Evolutionary conservation across 2,329 filamentous ascomycete species (phyloP).

Genomic region (Zasmidium cellare): DNA sequence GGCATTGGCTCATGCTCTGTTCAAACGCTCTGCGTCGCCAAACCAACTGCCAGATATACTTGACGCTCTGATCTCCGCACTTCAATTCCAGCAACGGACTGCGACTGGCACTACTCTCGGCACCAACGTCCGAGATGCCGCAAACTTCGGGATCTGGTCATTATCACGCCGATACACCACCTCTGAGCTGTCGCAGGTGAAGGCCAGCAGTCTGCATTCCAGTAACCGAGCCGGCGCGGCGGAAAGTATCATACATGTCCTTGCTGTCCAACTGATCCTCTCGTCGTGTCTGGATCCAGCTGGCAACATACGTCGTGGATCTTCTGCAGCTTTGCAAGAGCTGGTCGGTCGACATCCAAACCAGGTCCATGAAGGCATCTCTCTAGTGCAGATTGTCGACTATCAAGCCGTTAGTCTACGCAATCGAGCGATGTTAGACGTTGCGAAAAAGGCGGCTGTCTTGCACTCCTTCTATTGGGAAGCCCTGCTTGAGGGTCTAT

Average conservation of each 20-base stretch:
- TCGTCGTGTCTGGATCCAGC: conserved; percentile 84
- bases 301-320: conserved; percentile 88
- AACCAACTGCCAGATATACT: conserved; percentile 71
- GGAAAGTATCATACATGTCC: conserved; percentile 54
- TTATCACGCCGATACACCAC: conserved; percentile 85
- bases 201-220: conserved; percentile 30
- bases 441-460: conserved; percentile 67
- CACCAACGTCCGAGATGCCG: conserved; percentile 88
- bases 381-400: conserved; percentile 84
- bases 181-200: conserved; percentile 67
- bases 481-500: conserved; percentile 67
- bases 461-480: conserved; percentile 65
- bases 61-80: conserved; percentile 72
- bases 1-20: conserved; percentile 82
- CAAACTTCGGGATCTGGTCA: conserved; percentile 95
- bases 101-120: conserved; percentile 83
- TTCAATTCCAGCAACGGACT: conserved; percentile 86
- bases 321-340: conserved; percentile 92
- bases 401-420: conserved; percentile 92
- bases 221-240: conserved; percentile 3
- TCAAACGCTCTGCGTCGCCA: conserved; percentile 75
- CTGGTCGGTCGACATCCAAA: conserved; percentile 90
- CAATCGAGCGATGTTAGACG: conserved; percentile 75
- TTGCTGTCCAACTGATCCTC: conserved; percentile 79
- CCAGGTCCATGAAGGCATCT: conserved; percentile 76